Base-by-base conservation (phyloP, 2,329 filamentous ascomycete species). In the Verticillium longisporum region DNA sequence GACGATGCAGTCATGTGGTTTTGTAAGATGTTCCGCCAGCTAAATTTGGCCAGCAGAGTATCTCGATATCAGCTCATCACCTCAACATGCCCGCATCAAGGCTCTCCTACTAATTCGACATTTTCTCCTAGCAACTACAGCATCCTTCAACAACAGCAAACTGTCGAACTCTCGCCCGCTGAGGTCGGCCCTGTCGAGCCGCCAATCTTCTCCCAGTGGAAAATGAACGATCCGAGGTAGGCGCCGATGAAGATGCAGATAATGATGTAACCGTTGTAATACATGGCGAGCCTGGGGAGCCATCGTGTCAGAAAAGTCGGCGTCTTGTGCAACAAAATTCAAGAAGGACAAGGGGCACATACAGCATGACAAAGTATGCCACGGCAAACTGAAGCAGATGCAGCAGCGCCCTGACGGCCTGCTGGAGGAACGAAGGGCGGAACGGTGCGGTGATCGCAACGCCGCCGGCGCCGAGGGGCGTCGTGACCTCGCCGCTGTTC, bases 181-280 rank as follows among this genome's bases (percentile, higher is more conserved):
- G 37, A 45, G 2, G 56, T 58, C 13, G 36, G 56, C 10, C 26
- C 56, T 15, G 41, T 45, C 41, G 18, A 45, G 45, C 57, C 33
- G 15, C 37, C 33, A 15, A 59, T 33, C 13, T 59, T 75, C 70
- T 90, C 88, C 88, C 89, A 93, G 34, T 86, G 83, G 71, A 91
- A 94, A 62, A 90, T 69, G 65, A 92, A 91, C 13, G 83, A 80
- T 15, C 91, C 91, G 5, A 93, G 61, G 65, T 85, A 91, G 0
- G 88, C 85, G 1, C 91, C 91, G 60, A 94, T 83, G 64, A 94
- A 84, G 71, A 95, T 91, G 66, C 86, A 91, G 62, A 94, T 88
- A 72, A 95, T 90, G 64, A 95, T 82, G 73, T 91, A 95, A 10
- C 87, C 85, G 66, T 85, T 86, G 74, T 82, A 86, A 71, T 85